Base-by-base conservation (phyloP, 2,329 filamentous ascomycete species). In the Aureobasidium sp. region DNA sequence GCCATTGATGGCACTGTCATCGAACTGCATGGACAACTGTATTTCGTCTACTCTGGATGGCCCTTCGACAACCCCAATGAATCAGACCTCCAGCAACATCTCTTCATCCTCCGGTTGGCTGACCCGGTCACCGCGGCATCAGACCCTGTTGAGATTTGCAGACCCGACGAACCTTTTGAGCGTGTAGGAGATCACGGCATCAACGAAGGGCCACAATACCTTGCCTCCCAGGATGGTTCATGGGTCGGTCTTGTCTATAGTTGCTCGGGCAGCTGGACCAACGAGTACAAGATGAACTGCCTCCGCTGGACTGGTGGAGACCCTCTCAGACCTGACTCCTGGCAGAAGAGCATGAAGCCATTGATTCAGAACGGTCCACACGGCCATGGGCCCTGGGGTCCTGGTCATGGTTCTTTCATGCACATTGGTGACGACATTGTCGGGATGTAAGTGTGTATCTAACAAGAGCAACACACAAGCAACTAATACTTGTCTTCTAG, bases 31-130 rank as follows among this genome's bases (percentile, higher is more conserved):
- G 69, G 69, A 7, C 64, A 65, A 30, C 67, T 76, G 60, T 76
- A 75, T 65, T 78, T 78, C 60, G 72, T 75, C 15, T 79, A 79
- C 64, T 78, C 76, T 0, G 77, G 77, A 55, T 79, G 77, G 77
- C 77, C 77, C 2, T 66, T 73, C 3, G 70, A 71, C 21, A 70
- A 71, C 3, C 62, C 65, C 3, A 66, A 71, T 32, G 61, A 63
- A 41, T 65, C 63, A 5, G 77, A 79, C 62, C 67, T 69, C 13
- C 70, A 70, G 1, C 77, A 79, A 60, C 74, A 78, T 64, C 68
- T 79, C 21, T 79, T 73, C 69, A 77, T 79, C 60, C 67, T 75
- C 16, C 69, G 72, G 15, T 70, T 79, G 66, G 62, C 63, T 0
- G 71, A 70, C 7, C 74, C 77, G 0, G 71, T 71, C 0, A 67